Evolutionary conservation across 2,329 filamentous ascomycete genomes (phyloP).

Genomic region (Lachnum nothofagi): DNA sequence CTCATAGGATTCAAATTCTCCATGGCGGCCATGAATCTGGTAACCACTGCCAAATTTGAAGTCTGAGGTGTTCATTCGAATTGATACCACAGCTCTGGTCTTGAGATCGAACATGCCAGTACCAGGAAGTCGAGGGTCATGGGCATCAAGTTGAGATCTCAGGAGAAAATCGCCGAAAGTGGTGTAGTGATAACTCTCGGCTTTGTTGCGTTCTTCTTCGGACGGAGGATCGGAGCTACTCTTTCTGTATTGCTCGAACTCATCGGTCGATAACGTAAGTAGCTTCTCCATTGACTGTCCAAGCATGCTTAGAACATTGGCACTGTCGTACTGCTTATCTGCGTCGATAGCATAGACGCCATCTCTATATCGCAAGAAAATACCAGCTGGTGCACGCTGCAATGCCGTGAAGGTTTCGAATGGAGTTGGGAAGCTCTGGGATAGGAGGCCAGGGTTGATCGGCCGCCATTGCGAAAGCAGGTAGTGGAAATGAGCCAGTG

Average conservation of each 20-base stretch:
- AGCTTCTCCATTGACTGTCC: constrained; percentile 97
- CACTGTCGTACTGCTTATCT: constrained; percentile 83
- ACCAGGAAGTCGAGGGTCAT: constrained; percentile 80
- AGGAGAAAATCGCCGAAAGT: constrained; percentile 83
- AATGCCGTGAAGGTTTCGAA: constrained; percentile 66
- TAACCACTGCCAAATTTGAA: constrained; percentile 77
- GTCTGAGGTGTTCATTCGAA: constrained; percentile 76
- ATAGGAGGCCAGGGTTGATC: constrained; percentile 62
- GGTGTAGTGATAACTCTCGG: constrained; percentile 83
- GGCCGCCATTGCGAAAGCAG: constrained; percentile 78
- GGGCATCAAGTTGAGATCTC: constrained; percentile 88
- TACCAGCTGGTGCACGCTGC: constrained; percentile 66
- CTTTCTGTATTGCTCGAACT: constrained; percentile 80
- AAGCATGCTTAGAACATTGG: constrained; percentile 83
- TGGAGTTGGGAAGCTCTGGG: constrained; percentile 58
- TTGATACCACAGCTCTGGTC: constrained; percentile 83
- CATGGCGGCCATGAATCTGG: constrained; percentile 71
- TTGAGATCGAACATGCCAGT: constrained; percentile 95
- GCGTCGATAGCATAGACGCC: constrained; percentile 92
- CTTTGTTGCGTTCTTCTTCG: constrained; percentile 64
- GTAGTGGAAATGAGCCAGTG: constrained; percentile 86
- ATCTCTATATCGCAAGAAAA: constrained; percentile 77
- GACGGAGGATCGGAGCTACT: constrained; percentile 62
- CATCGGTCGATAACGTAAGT: constrained; percentile 72
- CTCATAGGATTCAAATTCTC: constrained; percentile 86